Percentiles rank a stretch among this genome's conserved stretches.
Evolutionary conservation across 306 rosid genomes (phyloP).

Genomic region (Gynostemma pentaphyllum): DNA sequence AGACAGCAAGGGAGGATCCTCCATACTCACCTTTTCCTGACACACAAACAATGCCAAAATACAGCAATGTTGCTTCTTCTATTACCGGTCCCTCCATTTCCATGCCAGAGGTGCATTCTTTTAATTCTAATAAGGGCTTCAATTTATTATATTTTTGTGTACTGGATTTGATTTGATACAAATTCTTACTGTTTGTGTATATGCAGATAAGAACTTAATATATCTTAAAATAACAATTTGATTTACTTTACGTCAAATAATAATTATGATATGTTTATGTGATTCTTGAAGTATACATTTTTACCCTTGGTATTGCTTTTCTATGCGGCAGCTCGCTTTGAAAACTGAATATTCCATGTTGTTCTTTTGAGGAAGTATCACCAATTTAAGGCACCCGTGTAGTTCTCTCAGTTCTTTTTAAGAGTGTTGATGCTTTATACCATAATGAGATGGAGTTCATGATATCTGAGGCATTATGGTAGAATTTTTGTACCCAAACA

Average conservation of each 20-base stretch:
- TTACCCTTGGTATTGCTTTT: neutral
- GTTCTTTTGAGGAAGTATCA: too few relatives aligned
- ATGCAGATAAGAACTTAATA: neutral
- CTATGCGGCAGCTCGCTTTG: neutral
- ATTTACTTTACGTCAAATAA: neutral
- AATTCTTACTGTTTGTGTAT: neutral
- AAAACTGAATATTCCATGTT: too few relatives aligned
- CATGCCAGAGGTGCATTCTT: conserved; percentile 70
- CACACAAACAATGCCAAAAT: conserved; percentile 72
- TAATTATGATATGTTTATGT: neutral
- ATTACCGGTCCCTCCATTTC: conserved; percentile 66
- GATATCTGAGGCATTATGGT: neutral
- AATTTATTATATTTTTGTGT: conserved; percentile 4
- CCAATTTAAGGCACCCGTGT: neutral
- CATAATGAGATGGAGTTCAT: neutral
- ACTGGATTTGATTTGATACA: neutral
- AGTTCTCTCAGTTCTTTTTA: neutral
- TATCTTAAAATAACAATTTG: neutral
- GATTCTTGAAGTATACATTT: neutral
- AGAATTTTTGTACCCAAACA: too few relatives aligned
- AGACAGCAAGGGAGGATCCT: conserved; percentile 74
- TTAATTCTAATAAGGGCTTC: neutral
- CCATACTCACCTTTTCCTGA: conserved; percentile 85
- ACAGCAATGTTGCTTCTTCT: conserved; percentile 70
- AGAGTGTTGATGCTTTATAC: neutral